A percentile compares a stretch with the other conserved stretches of the same genome.
Conservation (phyloP, 1,284 basidiomycete species). For the Hypsizygus ulmarius region DNA sequence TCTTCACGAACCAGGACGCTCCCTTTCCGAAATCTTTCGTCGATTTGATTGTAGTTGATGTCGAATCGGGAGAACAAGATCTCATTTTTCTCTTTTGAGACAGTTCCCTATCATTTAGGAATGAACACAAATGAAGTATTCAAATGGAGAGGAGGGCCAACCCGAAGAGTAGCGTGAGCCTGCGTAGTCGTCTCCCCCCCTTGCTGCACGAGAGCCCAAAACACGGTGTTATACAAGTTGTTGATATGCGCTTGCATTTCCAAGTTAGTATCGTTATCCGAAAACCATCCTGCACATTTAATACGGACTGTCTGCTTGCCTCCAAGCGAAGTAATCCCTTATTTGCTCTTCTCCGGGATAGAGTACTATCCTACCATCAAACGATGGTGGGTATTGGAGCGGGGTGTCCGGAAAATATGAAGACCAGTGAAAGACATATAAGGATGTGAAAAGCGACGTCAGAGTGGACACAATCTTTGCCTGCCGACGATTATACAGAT, state of each 20-base stretch:
- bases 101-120: constrained; percentile 63
- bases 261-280: constrained; percentile 13
- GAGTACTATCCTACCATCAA: constrained; percentile 87
- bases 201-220: constrained; percentile 90
- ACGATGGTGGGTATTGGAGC: constrained; percentile 83
- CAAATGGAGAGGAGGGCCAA: constrained; percentile 27
- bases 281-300: constrained; percentile 7
- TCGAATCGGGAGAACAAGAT: constrained; percentile 80
- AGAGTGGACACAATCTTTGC: constrained; percentile 90
- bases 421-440: constrained; percentile 87
- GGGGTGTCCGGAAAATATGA: constrained; percentile 72
- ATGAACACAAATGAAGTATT: background rate
- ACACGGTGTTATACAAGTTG: constrained; percentile 94
- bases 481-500: constrained; percentile 81
- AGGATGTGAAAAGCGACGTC: constrained; percentile 90
- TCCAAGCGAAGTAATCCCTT: constrained; percentile 93
- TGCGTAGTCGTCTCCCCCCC: constrained; percentile 75
- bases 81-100: constrained; percentile 89
- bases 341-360: constrained; percentile 78
- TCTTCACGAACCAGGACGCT: constrained; percentile 76
- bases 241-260: constrained; percentile 89
- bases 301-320: constrained; percentile 89
- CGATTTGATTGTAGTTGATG: constrained; percentile 86
- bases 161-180: constrained; percentile 79
- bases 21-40: constrained; percentile 81